These are phyloP conservation scores for Turnera subulata DNA, from an alignment of 345 rosid species.

Conservation along the genomic window DNA sequence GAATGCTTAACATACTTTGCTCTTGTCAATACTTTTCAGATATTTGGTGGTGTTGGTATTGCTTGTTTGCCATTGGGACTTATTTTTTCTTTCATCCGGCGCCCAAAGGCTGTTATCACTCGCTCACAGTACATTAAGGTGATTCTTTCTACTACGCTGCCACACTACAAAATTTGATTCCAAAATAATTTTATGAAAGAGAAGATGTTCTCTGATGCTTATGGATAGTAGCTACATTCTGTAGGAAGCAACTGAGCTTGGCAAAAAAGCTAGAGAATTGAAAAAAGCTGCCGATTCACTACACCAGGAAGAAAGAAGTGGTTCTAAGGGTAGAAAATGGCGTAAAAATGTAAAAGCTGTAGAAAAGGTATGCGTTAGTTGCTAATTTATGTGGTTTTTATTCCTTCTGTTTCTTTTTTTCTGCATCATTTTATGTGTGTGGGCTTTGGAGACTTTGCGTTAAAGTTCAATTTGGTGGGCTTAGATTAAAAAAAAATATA, in stretches of 20 bases:
- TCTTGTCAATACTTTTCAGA: slow-evolving; percentile 40
- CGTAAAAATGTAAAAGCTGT: slow-evolving; percentile 92
- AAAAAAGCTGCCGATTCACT: slow-evolving; percentile 95
- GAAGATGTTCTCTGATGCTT: slow-evolving; percentile 5
- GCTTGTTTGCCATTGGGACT: slow-evolving; percentile 94
- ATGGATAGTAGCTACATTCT: slow-evolving; percentile 18
- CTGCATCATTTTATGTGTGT: no score
- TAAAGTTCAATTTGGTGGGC: no score
- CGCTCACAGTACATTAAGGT: slow-evolving; percentile 99
- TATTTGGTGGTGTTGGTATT: slow-evolving; percentile 98
- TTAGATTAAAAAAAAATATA: background rate
- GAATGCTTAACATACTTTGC: slow-evolving; percentile 2
- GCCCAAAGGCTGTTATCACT: slow-evolving; percentile 97
- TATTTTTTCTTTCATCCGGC: slow-evolving; percentile 84
- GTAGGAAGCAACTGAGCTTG: slow-evolving; percentile 98
- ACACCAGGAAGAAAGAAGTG: slow-evolving; percentile 95
- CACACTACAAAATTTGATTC: background rate
- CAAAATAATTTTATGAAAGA: background rate
- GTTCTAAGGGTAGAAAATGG: slow-evolving; percentile 94
- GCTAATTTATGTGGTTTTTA: background rate
- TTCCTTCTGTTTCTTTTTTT: no score
- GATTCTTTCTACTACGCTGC: slow-evolving; percentile 6
- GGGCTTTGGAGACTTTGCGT: no score
- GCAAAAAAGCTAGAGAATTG: slow-evolving; percentile 93
- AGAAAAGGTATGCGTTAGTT: slow-evolving; percentile 68